A percentile compares a stretch with the other conserved stretches of the same genome.
Conservation (phyloP, 148 eudicot genomes). For the Simmondsia chinensis region DNA sequence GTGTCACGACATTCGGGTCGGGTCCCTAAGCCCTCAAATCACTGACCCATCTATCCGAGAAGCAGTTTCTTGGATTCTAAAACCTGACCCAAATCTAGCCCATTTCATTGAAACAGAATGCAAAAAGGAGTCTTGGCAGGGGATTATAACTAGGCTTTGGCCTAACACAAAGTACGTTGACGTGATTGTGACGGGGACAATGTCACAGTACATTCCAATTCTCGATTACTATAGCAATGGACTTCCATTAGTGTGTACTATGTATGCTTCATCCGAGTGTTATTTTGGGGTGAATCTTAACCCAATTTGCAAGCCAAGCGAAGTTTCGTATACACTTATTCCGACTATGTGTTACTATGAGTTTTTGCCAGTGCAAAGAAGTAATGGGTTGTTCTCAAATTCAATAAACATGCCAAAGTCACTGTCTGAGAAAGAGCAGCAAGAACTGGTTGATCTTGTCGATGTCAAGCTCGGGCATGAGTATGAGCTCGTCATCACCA, state of each 20-base stretch:
- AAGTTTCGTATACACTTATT: conserved; percentile 62
- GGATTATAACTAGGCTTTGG: conserved; percentile 66
- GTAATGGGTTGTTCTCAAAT: conserved; percentile 27
- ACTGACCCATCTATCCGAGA: conserved; percentile 45
- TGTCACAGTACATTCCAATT: conserved; percentile 78
- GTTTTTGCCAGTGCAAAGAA: conserved; percentile 57
- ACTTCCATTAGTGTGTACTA: conserved; percentile 66
- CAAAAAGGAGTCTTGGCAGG: conserved; percentile 41
- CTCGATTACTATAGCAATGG: conserved; percentile 67
- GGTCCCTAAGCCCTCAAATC: conserved; percentile 33
- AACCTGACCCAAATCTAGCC: conserved; percentile 56
- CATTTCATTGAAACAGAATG: conserved; percentile 52
- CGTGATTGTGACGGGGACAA: conserved; percentile 77
- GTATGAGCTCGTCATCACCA: conserved; percentile 78
- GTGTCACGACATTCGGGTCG: conserved; percentile 39
- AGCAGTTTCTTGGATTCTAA: conserved; percentile 30
- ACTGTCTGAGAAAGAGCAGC: conserved; percentile 58
- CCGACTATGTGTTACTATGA: conserved; percentile 77
- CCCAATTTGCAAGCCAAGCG: conserved; percentile 66
- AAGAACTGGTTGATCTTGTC: conserved; percentile 49
- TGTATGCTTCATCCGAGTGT: conserved; percentile 81
- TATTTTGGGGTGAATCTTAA: conserved; percentile 74
- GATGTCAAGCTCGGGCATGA: conserved; percentile 72
- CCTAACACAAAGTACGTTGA: conserved; percentile 77
- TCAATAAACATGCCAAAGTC: conserved; percentile 40